Base-by-base conservation (phyloP, 1,139 yeast genomes). In the Geotrichum bryndzae region DNA sequence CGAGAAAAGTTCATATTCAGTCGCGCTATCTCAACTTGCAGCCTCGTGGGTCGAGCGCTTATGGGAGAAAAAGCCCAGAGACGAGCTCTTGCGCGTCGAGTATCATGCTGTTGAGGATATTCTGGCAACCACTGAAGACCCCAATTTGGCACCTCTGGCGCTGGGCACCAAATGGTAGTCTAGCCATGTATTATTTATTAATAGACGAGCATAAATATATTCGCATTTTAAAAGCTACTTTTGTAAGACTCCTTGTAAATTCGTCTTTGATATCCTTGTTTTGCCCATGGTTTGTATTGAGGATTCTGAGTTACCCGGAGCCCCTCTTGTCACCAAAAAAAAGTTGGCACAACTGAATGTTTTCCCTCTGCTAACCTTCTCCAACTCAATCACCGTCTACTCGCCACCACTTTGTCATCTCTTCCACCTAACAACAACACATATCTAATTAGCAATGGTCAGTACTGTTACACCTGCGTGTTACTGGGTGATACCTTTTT, bases 121-220 rank as follows among this genome's bases (percentile, higher is more conserved):
- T 29, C 53, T 41, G 1, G 46, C 56, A 15, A 51, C 52, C n/a
- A 22, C 61, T 5, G 57, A 38, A 10, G 59, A 56, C 38, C 53
- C 54, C 31, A 31, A 50, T 13, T 22, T 51, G 11, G 57, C 63
- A 13, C 58, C 60, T 2, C 31, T 61, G 25, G 62, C 64, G 31
- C 57, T 62, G 31, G 62, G 64, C 13, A 58, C 64, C 22, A 54
- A 54, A 33, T 62, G 64, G 64, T 62, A 57, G 51, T 33, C n/a
- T 38, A 33, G 11, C 2, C 53, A 48, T 22, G 25, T 15, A 29
- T 48, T 33, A 18, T 33, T 22, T 22, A 18, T 53, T 27, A 7
- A 18, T 27, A 27, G 13, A 52, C 11, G n/a, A 29, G 3, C 25
- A 11, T 52, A 11, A 27, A 29, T 29, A 25, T 52, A 27, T 15